Evolutionary conservation across 345 rosid genomes (phyloP), one percentile per base, ranked within the genome.

Genomic region (Populus nigra): DNA sequence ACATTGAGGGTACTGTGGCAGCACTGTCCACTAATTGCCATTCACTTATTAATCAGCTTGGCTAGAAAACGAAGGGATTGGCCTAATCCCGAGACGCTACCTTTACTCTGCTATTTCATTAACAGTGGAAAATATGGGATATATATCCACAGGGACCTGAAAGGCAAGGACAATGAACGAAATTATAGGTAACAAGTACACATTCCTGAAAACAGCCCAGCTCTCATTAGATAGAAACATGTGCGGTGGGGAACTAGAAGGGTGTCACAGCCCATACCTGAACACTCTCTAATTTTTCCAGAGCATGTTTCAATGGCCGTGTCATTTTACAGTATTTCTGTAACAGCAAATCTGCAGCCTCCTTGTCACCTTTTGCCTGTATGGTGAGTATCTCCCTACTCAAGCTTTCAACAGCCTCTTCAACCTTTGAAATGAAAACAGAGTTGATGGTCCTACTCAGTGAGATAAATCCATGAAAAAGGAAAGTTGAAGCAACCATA

Each of bases 301-400:
- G 77, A 73, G 95, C 92, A 47, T 79, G 80, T 81, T 84, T 88
- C 80, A 94, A 75, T 25, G 94, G 93, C 8, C 82, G 82, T 23
- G 94, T 90, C 82, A 94, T 83, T 62, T 70, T 84, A 78, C 90
- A 89, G 80, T 94, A 92, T 74, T 84, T 90, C 50, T 91, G 49
- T 25, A 91, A 79, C 65, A 92, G 98, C 65, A 74, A 81, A 29
- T 76, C 83, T 77, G 98, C 95, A 78, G 92, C 94, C 38, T 35
- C 85, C 82, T 92, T 94, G 85, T 92, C 97, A 74, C 94, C 98
- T 83, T 83, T 87, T 73, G 97, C 98, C 75, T 92, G 97, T 75
- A 90, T 88, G 9, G 94, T 92, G 65, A 94, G 91, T 79, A 92
- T 86, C 83, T 90, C 93, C 74, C 86, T 87, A 84, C 97, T 88